Evolutionary conservation across 768 basidiomycete genomes (phyloP).

Genomic region (Tubosaeta sp.): DNA sequence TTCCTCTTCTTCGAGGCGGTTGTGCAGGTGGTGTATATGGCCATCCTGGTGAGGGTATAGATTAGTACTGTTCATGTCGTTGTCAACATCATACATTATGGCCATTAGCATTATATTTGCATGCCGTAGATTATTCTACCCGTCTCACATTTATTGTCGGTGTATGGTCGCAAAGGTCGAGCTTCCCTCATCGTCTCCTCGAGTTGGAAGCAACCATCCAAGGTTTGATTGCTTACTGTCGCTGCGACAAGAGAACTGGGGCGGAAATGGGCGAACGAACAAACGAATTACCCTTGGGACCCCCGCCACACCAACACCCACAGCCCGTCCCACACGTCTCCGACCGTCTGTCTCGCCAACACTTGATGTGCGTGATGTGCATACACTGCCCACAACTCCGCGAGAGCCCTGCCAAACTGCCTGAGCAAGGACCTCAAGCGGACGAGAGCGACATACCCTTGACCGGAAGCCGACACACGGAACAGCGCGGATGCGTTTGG

Average conservation of each 20-base stretch:
- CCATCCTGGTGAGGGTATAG: slow-evolving; percentile 63
- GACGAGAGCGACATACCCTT: slow-evolving; percentile 45
- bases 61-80: neutral
- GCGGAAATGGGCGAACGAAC: slow-evolving; percentile 10
- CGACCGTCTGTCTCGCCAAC: slow-evolving; percentile 45
- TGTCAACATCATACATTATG: neutral
- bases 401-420: slow-evolving; percentile 47
- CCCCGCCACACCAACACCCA: slow-evolving; percentile 52
- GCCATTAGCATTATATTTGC: neutral
- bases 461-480: slow-evolving; percentile 72
- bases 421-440: neutral
- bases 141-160: neutral
- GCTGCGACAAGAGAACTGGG: slow-evolving; percentile 1
- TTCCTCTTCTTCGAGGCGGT: slow-evolving; percentile 88
- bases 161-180: too few species aligned
- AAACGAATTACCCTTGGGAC: slow-evolving; percentile 2
- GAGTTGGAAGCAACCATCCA: too few species aligned
- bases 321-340: slow-evolving; percentile 65
- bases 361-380: slow-evolving; percentile 64
- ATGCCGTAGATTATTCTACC: neutral
- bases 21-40: slow-evolving; percentile 83
- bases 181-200: too few species aligned
- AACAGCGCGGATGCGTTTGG: slow-evolving; percentile 51
- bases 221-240: too few species aligned
- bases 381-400: slow-evolving; percentile 56